phyloP scores from a whole-genome alignment of 164 flowering plant species.

The Sedum album region DNA sequence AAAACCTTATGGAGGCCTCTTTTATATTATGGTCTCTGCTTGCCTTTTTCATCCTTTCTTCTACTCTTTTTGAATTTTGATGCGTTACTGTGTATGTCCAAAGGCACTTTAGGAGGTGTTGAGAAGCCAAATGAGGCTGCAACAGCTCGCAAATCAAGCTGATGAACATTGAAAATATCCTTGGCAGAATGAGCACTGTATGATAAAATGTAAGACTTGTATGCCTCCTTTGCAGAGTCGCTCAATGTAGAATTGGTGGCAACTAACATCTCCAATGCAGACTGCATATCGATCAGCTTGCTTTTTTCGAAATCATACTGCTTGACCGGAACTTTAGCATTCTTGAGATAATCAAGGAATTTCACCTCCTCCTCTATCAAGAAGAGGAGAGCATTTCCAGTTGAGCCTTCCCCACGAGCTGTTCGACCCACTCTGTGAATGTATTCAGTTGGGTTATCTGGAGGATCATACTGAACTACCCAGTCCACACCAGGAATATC shows the following conservation, averaged over 20 bases:
- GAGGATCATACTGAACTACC: slow-evolving; percentile 97
- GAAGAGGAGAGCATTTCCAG: slow-evolving; percentile 79
- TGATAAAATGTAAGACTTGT: slow-evolving; percentile 71
- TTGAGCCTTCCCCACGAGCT: slow-evolving; percentile 96
- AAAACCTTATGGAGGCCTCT: too few species aligned
- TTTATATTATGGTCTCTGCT: neutral
- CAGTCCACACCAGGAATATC: slow-evolving; percentile 43
- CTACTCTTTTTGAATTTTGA: slow-evolving; percentile 71
- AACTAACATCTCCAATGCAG: slow-evolving; percentile 71
- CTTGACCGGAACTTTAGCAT: slow-evolving; percentile 75
- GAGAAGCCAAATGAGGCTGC: slow-evolving; percentile 89
- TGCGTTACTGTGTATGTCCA: slow-evolving; percentile 76
- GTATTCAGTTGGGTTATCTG: slow-evolving; percentile 96
- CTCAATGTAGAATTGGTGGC: slow-evolving; percentile 55
- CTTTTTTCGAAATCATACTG: slow-evolving; percentile 63
- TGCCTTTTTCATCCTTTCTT: neutral
- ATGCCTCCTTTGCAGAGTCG: slow-evolving; percentile 90
- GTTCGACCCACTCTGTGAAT: slow-evolving; percentile 96
- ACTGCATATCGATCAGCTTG: slow-evolving; percentile 66
- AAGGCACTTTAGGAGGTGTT: slow-evolving; percentile 65
- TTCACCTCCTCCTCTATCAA: slow-evolving; percentile 80
- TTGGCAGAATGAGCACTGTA: slow-evolving; percentile 92
- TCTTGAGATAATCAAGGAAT: slow-evolving; percentile 82
- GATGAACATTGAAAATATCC: slow-evolving; percentile 83
- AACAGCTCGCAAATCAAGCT: slow-evolving; percentile 80